phyloP scores from a whole-genome alignment of 768 basidiomycete species.

The Lyophyllum atratum region DNA sequence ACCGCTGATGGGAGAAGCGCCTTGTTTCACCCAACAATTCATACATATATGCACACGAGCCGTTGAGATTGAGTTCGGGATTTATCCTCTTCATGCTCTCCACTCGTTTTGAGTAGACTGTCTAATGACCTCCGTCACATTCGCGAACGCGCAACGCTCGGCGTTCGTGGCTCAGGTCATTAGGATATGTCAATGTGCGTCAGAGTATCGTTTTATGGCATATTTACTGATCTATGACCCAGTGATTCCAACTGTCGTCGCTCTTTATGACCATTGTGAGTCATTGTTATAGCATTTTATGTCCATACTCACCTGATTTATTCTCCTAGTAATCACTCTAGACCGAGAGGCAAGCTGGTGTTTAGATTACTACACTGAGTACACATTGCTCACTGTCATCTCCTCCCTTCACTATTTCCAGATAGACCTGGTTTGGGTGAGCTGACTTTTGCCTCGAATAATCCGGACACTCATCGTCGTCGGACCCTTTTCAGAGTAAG shows the following conservation, averaged over 20 bases:
- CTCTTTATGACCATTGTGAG: slow-evolving; percentile 28
- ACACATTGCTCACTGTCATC: background rate
- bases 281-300: background rate
- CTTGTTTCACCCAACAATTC: background rate
- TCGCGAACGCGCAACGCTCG: background rate
- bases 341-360: slow-evolving; percentile 23
- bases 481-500: slow-evolving; percentile 15
- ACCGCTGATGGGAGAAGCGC: background rate
- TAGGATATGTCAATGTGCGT: slow-evolving; percentile 24
- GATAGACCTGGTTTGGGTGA: slow-evolving; percentile 31
- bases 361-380: background rate
- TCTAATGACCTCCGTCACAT: slow-evolving; percentile 1
- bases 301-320: background rate
- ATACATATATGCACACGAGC: background rate
- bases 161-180: slow-evolving; percentile 13
- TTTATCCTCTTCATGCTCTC: slow-evolving; percentile 1
- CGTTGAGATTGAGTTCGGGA: background rate
- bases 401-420: slow-evolving; percentile 1
- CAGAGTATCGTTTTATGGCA: no score
- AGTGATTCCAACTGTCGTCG: slow-evolving; percentile 22
- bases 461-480: background rate
- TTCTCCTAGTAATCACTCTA: slow-evolving; percentile 26
- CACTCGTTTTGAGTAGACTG: slow-evolving; percentile 1
- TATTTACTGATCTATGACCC: background rate
- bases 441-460: background rate